phyloP scores from a whole-genome alignment of 441 rosid species.

The Pelargonium australe region DNA sequence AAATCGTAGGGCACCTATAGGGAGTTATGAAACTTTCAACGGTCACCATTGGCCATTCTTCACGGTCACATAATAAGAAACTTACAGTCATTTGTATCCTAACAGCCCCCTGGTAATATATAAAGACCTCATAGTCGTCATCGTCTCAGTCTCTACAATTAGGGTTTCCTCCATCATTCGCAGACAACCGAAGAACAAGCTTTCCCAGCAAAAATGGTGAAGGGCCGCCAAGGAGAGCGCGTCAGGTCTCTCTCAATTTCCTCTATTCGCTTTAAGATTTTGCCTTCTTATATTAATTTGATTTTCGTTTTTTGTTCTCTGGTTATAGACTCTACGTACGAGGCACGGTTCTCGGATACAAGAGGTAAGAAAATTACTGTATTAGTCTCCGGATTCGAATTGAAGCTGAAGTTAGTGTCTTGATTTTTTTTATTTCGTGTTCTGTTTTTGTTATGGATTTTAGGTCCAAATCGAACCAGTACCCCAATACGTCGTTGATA shows the following conservation, averaged over 20 bases:
- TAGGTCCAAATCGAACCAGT: constrained; percentile 86
- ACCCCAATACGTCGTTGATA: constrained; percentile 61
- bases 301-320: not conserved
- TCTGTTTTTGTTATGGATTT: not conserved
- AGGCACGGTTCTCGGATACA: constrained; percentile 80
- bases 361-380: constrained; percentile 37
- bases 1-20: no score
- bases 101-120: not conserved
- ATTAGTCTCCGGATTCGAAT: not conserved
- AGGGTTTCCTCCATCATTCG: constrained; percentile 1
- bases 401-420: not conserved
- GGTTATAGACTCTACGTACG: constrained; percentile 59
- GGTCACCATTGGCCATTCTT: not conserved
- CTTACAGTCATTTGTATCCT: not conserved
- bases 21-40: not conserved
- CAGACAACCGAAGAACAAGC: not conserved
- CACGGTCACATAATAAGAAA: not conserved
- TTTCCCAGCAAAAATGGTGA: constrained; percentile 54
- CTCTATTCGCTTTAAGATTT: not conserved
- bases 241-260: constrained; percentile 34
- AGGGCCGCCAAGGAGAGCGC: constrained; percentile 74
- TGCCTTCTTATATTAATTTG: not conserved
- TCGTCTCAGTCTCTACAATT: not conserved
- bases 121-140: not conserved
- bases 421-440: not conserved